A percentile compares a stretch with the other conserved stretches of the same genome.
These are phyloP conservation scores for Triangularia setosa DNA, from an alignment of 2,329 filamentous ascomycete species.

Conservation along the genomic window DNA sequence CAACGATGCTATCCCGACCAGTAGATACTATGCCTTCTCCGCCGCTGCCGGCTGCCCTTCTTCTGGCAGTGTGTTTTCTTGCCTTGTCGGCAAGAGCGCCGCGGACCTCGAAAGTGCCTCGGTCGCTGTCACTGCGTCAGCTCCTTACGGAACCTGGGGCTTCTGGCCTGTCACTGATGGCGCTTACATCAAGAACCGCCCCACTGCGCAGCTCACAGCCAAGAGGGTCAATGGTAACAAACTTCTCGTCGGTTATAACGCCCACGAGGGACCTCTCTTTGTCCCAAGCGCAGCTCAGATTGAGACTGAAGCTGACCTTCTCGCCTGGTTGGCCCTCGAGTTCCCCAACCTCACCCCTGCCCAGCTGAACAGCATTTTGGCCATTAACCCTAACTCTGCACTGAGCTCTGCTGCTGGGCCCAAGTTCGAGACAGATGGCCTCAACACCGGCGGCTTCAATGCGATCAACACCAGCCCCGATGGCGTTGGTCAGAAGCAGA, in stretches of 20 bases:
- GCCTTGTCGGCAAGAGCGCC: constrained; percentile 34
- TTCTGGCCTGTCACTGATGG: constrained; percentile 39
- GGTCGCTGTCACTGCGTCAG: constrained; percentile 27
- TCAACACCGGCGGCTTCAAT: constrained; percentile 32
- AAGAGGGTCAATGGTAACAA: constrained; percentile 33
- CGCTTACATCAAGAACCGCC: constrained; percentile 30
- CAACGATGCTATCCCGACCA: constrained; percentile 30
- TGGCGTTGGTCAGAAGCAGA: constrained; percentile 52
- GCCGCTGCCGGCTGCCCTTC: constrained; percentile 32
- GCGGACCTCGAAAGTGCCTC: constrained; percentile 35
- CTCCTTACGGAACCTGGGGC: constrained; percentile 27
- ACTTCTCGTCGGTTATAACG: constrained; percentile 35
- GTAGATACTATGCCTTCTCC: constrained; percentile 33
- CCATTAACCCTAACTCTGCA: constrained; percentile 28
- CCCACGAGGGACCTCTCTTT: constrained; percentile 37
- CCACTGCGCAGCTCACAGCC: constrained; percentile 28
- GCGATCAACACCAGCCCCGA: constrained; percentile 47
- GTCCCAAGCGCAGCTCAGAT: constrained; percentile 32
- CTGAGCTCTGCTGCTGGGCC: constrained; percentile 26
- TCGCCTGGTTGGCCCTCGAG: constrained; percentile 30
- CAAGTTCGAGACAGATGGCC: constrained; percentile 28
- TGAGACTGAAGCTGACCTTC: constrained; percentile 30
- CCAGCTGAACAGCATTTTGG: constrained; percentile 33
- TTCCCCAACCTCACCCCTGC: constrained; percentile 33
- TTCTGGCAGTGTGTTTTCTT: constrained; percentile 31